A percentile compares a stretch with the other conserved stretches of the same genome.
phyloP scores from a whole-genome alignment of 2,329 filamentous ascomycete species.

The Acrodontium crateriforme region DNA sequence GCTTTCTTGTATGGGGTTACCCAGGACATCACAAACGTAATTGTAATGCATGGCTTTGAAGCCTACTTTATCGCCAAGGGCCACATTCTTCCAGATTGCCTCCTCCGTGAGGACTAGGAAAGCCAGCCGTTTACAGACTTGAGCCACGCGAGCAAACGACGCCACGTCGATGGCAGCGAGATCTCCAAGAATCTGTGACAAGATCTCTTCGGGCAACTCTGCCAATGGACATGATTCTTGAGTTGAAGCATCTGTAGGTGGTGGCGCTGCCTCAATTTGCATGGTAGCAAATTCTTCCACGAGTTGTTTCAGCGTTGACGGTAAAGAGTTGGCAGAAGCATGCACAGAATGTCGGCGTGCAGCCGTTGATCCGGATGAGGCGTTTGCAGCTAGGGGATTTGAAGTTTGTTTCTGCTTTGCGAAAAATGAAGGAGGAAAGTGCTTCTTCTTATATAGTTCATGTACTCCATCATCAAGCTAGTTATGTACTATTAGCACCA shows the following conservation, averaged over 20 bases:
- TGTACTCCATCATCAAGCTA: constrained; percentile 78
- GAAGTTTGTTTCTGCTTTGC: constrained; percentile 34
- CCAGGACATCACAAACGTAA: constrained; percentile 49
- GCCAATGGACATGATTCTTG: constrained; percentile 70
- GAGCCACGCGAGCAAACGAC: constrained; percentile 58
- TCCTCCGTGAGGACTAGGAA: constrained; percentile 77
- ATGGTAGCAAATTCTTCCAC: constrained; percentile 61
- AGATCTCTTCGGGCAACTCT: constrained; percentile 65
- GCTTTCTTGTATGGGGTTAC: constrained; percentile 24
- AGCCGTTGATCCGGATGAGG: constrained; percentile 37
- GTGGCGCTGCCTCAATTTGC: constrained; percentile 52
- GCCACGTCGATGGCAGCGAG: constrained; percentile 63
- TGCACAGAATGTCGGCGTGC: constrained; percentile 45
- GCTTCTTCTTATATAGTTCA: constrained; percentile 75
- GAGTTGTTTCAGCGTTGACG: constrained; percentile 47
- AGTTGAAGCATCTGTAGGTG: constrained; percentile 56
- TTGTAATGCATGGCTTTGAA: constrained; percentile 74
- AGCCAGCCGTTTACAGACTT: constrained; percentile 77
- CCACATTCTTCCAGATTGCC: constrained; percentile 69
- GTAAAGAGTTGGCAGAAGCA: constrained; percentile 29
- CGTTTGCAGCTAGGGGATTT: constrained; percentile 32
- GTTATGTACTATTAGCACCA: constrained; percentile 4
- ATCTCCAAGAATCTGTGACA: constrained; percentile 63
- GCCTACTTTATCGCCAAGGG: constrained; percentile 56
- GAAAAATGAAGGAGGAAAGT: constrained; percentile 56